These are phyloP conservation scores for Pseudocercospora macadamiae DNA, from an alignment of 2,329 filamentous ascomycete genomes.

Conservation along the genomic window DNA sequence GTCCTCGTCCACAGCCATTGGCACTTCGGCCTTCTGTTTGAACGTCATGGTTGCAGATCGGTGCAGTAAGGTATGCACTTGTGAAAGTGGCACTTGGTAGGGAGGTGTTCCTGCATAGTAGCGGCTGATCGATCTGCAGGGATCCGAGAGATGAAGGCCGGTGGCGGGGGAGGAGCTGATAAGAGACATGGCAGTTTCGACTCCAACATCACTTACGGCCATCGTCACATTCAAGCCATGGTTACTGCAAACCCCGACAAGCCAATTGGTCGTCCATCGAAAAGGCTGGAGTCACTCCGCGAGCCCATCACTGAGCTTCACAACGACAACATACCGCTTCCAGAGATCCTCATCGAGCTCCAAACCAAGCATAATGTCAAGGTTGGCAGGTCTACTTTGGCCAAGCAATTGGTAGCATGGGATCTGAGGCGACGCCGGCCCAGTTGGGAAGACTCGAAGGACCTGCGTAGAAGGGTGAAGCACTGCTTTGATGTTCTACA, in stretches of 20 bases:
- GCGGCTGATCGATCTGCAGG: no score
- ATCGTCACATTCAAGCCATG: no score
- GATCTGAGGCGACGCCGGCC: constrained; percentile 7
- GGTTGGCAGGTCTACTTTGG: constrained; percentile 12
- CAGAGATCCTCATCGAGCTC: constrained; percentile 11
- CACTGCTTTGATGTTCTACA: constrained; percentile 12
- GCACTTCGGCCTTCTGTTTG: not conserved
- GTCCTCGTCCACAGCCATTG: not conserved
- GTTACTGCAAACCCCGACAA: no score
- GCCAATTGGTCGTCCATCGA: constrained; percentile 8
- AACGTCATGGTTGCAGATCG: no score
- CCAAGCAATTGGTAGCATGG: constrained; percentile 9
- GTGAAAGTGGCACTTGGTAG: no score
- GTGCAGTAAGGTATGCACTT: no score
- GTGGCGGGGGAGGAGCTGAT: no score
- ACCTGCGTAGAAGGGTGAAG: constrained; percentile 11
- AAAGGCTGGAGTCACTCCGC: constrained; percentile 11
- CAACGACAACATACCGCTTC: not conserved
- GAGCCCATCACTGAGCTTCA: constrained; percentile 11
- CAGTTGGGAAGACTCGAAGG: constrained; percentile 15
- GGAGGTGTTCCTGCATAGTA: no score
- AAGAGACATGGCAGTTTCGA: no score
- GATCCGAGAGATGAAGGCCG: no score
- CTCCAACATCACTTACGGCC: no score
- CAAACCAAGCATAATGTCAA: constrained; percentile 10